A percentile compares a stretch with the other conserved stretches of the same genome.
phyloP scores from a whole-genome alignment of 1,284 basidiomycete species.

The Trichosporon inkin region DNA sequence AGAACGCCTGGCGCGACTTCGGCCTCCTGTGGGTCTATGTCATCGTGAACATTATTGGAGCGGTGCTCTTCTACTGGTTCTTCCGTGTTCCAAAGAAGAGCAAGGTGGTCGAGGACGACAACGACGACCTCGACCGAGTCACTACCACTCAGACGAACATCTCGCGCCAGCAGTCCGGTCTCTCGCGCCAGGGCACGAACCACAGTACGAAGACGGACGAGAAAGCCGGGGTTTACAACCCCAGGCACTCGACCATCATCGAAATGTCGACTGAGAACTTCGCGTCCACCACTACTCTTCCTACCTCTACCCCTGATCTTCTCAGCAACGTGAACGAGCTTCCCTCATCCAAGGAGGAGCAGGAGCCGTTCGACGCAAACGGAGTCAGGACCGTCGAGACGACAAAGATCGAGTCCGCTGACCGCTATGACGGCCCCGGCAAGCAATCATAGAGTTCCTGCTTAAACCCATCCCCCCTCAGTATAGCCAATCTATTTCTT shows the following conservation, averaged over 20 bases:
- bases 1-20: constrained; percentile 60
- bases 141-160: constrained; percentile 14
- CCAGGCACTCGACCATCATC: not conserved
- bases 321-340: not conserved
- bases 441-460: not conserved
- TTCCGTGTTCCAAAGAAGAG: constrained; percentile 35
- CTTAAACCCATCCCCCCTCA: not conserved
- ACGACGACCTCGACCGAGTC: constrained; percentile 13
- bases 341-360: not conserved
- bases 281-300: not conserved
- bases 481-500: not conserved
- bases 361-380: not conserved
- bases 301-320: not conserved
- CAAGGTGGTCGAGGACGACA: constrained; percentile 17
- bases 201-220: not conserved
- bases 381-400: not conserved
- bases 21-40: constrained; percentile 64
- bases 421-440: not conserved
- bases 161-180: constrained; percentile 6
- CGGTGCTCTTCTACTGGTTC: constrained; percentile 45
- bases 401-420: constrained; percentile 1
- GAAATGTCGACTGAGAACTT: constrained; percentile 3
- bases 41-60: constrained; percentile 55
- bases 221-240: not conserved
- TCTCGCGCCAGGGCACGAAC: constrained; percentile 12